Percentiles rank a stretch among this genome's conserved stretches.
Evolutionary conservation across 2,329 filamentous ascomycete genomes (phyloP).

Genomic region (Claviceps humidiphila): DNA sequence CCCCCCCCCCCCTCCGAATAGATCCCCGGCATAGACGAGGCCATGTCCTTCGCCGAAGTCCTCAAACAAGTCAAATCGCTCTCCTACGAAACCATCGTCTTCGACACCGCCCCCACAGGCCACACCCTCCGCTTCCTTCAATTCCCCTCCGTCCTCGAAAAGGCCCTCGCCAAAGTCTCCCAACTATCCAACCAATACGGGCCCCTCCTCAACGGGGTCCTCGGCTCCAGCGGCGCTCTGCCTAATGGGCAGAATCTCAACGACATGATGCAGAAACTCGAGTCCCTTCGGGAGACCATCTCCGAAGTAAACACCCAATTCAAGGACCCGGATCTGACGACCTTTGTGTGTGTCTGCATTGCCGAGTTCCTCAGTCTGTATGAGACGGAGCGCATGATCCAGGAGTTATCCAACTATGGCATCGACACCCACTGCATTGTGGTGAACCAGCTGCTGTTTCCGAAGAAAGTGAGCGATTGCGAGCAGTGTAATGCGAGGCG

Average conservation of each 20-base stretch:
- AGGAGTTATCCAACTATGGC: constrained; percentile 82
- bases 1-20: constrained; percentile 24
- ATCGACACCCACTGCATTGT: constrained; percentile 98
- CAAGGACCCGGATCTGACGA: constrained; percentile 90
- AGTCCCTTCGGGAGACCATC: constrained; percentile 84
- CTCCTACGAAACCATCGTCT: constrained; percentile 97
- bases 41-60: constrained; percentile 98
- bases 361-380: constrained; percentile 93
- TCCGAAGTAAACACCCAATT: constrained; percentile 94
- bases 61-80: constrained; percentile 98
- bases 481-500: constrained; percentile 89
- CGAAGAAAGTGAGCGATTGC: constrained; percentile 69
- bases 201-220: constrained; percentile 84
- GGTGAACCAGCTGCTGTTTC: constrained; percentile 94
- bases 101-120: constrained; percentile 94
- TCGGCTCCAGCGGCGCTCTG: constrained; percentile 60
- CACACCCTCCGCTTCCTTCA: constrained; percentile 98
- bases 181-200: constrained; percentile 91
- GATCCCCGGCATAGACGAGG: constrained; percentile 98
- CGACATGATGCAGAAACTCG: constrained; percentile 90
- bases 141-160: constrained; percentile 95
- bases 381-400: constrained; percentile 99
- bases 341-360: constrained; percentile 97
- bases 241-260: constrained; percentile 88
- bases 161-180: constrained; percentile 92